Evolutionary conservation across 2,329 filamentous ascomycete genomes (phyloP).

Genomic region (Beauveria asiatica): DNA sequence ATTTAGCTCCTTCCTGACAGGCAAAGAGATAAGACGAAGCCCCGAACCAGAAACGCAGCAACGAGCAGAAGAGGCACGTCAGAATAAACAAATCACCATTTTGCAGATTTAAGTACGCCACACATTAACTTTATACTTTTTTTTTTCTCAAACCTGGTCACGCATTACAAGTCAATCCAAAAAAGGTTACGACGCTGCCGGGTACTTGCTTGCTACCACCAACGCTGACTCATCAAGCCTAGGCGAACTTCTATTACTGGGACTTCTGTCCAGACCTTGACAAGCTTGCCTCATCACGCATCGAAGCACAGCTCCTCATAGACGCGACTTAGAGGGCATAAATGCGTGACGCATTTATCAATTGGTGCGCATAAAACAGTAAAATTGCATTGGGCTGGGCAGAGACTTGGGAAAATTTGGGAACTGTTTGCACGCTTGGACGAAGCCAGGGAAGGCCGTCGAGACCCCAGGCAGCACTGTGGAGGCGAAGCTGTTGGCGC

Average conservation of each 20-base stretch:
- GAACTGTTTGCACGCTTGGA: background rate
- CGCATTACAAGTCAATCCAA: background rate
- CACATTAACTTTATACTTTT: too few relatives aligned
- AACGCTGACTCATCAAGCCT: slow-evolving; percentile 12
- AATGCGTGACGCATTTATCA: background rate
- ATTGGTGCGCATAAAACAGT: background rate
- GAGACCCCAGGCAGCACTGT: background rate
- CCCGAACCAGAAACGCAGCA: too few relatives aligned
- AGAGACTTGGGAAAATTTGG: background rate
- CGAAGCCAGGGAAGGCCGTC: background rate
- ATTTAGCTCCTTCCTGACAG: too few relatives aligned
- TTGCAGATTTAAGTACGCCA: too few relatives aligned
- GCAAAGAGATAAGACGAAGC: too few relatives aligned
- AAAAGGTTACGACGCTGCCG: background rate
- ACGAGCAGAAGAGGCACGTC: too few relatives aligned
- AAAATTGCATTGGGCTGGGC: background rate
- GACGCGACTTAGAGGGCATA: background rate
- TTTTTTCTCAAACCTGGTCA: background rate
- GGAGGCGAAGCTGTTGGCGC: background rate
- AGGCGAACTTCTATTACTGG: background rate
- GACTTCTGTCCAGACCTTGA: background rate
- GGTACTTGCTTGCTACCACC: background rate
- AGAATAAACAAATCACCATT: too few relatives aligned
- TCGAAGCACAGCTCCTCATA: slow-evolving; percentile 3
- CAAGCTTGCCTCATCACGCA: background rate